These are phyloP conservation scores for Voacanga thouarsii DNA, from an alignment of 257 asterid genomes.

Conservation along the genomic window DNA sequence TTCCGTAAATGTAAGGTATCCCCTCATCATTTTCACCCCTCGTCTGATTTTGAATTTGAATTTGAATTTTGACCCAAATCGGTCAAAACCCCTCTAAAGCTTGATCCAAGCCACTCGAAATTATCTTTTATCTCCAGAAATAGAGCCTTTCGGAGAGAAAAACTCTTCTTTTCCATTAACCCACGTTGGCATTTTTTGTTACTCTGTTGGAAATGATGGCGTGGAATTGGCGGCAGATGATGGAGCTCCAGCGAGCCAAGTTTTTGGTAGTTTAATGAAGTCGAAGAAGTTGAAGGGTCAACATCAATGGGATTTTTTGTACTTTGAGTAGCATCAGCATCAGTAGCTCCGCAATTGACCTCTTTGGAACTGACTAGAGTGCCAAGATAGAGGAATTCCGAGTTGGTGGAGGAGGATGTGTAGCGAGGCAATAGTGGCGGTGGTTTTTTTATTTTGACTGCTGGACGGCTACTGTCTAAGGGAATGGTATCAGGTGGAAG, in stretches of 20 bases:
- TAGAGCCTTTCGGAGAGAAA: slow-evolving; percentile 63
- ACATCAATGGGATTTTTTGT: slow-evolving; percentile 18
- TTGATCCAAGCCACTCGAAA: slow-evolving; percentile 8
- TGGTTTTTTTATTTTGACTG: slow-evolving; percentile 28
- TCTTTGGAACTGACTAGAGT: slow-evolving; percentile 61
- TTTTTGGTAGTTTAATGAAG: slow-evolving; percentile 30
- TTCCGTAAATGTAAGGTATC: no score
- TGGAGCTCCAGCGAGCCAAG: slow-evolving; percentile 87
- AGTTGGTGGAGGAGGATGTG: slow-evolving; percentile 52
- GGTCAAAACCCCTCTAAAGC: slow-evolving; percentile 19
- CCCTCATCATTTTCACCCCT: no score
- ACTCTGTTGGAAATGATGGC: slow-evolving; percentile 42
- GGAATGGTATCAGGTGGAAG: slow-evolving; percentile 55
- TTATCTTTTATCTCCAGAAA: slow-evolving; percentile 37
- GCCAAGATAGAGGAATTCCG: slow-evolving; percentile 78
- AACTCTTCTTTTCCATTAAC: slow-evolving; percentile 49
- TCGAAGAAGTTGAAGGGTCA: slow-evolving; percentile 15
- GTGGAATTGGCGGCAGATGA: slow-evolving; percentile 87
- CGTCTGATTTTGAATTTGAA: no score
- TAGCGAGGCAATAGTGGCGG: slow-evolving; percentile 43
- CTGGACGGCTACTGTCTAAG: slow-evolving; percentile 36
- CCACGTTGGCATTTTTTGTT: slow-evolving; percentile 17
- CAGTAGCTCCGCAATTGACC: slow-evolving; percentile 17
- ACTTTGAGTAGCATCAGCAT: neutral
- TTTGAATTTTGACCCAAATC: slow-evolving; percentile 11